phyloP scores from a whole-genome alignment of 179 eudicot species.

The Silene coronaria region DNA sequence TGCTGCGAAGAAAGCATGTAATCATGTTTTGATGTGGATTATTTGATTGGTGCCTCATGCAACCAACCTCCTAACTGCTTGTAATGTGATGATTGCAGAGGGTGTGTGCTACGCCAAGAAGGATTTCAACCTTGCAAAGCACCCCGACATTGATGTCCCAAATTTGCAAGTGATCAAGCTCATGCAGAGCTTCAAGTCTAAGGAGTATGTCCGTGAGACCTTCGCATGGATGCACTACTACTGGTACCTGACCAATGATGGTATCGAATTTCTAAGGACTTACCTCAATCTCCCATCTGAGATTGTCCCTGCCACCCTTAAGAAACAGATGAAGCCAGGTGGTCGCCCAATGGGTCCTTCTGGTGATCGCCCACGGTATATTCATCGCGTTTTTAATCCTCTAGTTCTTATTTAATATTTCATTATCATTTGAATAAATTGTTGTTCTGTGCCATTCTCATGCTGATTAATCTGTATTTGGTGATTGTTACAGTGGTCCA shows the following conservation, averaged over 20 bases:
- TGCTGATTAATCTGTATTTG: background rate
- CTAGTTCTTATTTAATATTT: too few relatives aligned
- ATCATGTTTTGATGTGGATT: background rate
- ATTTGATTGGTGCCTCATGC: background rate
- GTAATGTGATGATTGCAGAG: conserved; percentile 33
- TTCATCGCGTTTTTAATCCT: background rate
- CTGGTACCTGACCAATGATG: conserved; percentile 71
- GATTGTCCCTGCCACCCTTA: conserved; percentile 69
- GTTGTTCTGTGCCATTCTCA: background rate
- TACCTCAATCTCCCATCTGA: conserved; percentile 73
- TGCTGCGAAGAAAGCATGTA: too few relatives aligned
- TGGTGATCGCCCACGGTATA: conserved; percentile 77
- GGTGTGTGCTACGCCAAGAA: conserved; percentile 75
- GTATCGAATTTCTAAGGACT: conserved; percentile 66
- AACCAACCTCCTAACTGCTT: background rate
- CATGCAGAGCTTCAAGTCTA: conserved; percentile 79
- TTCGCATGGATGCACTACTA: conserved; percentile 81
- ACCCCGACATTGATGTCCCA: conserved; percentile 73
- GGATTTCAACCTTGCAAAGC: conserved; percentile 68
- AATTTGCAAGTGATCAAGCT: conserved; percentile 76
- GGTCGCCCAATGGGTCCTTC: conserved; percentile 57
- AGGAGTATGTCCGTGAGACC: conserved; percentile 71
- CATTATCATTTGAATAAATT: background rate
- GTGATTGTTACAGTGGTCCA: conserved; percentile 53
- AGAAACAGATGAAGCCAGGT: conserved; percentile 56